Evolutionary conservation across 139 green algal genomes (phyloP).

Genomic region (Coelastrella sp.): DNA sequence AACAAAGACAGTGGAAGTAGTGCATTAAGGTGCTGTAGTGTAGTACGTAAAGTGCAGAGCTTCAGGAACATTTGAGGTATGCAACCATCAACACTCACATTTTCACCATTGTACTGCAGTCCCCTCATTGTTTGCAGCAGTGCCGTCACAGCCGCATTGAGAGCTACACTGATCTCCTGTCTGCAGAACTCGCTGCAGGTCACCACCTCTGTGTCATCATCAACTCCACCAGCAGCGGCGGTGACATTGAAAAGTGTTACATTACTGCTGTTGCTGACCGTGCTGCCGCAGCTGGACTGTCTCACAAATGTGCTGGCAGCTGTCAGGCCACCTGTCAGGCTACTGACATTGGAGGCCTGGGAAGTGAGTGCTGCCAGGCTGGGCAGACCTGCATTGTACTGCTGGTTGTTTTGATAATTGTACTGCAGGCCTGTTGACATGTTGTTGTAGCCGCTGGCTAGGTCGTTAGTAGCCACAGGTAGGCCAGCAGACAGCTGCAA

Average conservation of each 20-base stretch:
- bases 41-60: too few species aligned
- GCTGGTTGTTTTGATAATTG: background rate
- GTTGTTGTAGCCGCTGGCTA: background rate
- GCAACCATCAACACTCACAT: slow-evolving; percentile 59
- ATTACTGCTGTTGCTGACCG: background rate
- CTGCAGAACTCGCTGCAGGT: slow-evolving; percentile 7
- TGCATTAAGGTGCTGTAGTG: too few species aligned
- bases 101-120: slow-evolving; percentile 66
- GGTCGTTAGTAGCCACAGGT: background rate
- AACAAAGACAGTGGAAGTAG: too few species aligned
- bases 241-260: background rate
- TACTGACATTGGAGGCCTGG: background rate
- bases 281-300: background rate
- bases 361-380: background rate
- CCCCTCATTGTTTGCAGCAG: slow-evolving; percentile 55
- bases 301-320: too few species aligned
- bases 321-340: background rate
- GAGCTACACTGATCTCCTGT: slow-evolving; percentile 55
- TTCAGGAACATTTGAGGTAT: too few species aligned
- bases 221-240: background rate
- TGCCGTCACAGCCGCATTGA: slow-evolving; percentile 53
- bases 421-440: background rate
- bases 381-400: background rate
- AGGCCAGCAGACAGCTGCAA: background rate
- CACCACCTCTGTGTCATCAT: background rate